Evolutionary conservation across 768 basidiomycete species (phyloP).

Genomic region (Omphalotus guepiniiformis): DNA sequence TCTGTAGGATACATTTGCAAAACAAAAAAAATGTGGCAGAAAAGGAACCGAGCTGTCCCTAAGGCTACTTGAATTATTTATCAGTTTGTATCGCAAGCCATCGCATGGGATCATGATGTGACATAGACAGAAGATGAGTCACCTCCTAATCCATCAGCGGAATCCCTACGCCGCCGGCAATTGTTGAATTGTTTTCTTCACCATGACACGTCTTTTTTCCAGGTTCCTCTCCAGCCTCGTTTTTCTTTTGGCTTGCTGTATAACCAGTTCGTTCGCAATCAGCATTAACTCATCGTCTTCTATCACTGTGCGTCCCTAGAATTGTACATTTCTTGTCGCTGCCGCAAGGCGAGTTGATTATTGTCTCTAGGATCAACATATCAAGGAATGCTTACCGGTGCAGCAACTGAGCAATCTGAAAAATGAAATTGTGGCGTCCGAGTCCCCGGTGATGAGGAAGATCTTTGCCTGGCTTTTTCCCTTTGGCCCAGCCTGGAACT

Average conservation of each 20-base stretch:
- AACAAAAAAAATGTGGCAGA: no score
- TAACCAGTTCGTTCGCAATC: not conserved
- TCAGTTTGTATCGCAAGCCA: not conserved
- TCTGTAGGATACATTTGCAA: constrained; percentile 52
- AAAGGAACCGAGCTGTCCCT: no score
- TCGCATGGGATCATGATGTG: no score
- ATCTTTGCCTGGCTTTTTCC: constrained; percentile 83
- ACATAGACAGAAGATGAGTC: no score
- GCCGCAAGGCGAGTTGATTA: not conserved
- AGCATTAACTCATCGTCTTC: not conserved
- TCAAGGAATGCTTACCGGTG: constrained; percentile 36
- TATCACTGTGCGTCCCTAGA: constrained; percentile 1
- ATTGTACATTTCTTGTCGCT: not conserved
- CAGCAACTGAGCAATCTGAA: constrained; percentile 54
- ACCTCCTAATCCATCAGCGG: no score
- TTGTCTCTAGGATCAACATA: constrained; percentile 32
- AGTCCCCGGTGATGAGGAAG: constrained; percentile 74
- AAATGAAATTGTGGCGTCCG: constrained; percentile 50
- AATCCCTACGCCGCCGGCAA: not conserved
- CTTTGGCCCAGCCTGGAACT: constrained; percentile 88
- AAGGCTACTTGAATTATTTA: no score
- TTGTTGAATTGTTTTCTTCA: not conserved
- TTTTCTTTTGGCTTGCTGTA: constrained; percentile 34
- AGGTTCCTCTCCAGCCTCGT: constrained; percentile 8
- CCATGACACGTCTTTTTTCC: constrained; percentile 24